Conservation (phyloP, 768 basidiomycete species). For the Nidularia pulvinata region DNA sequence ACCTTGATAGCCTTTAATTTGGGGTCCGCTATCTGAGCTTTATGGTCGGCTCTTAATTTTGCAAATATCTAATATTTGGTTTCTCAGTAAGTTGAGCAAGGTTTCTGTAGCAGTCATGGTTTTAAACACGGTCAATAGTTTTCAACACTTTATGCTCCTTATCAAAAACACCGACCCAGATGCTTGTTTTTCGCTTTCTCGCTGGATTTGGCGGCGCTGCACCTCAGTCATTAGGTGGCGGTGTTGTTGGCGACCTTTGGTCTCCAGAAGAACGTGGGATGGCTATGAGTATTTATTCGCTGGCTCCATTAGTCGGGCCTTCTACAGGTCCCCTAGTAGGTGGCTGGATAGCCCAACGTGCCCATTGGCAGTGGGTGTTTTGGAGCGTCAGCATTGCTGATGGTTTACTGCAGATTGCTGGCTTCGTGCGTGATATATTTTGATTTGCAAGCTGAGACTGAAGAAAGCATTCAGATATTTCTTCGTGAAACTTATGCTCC, state of each 20-base stretch:
- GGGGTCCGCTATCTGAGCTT: conserved; percentile 36
- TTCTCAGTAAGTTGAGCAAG: conserved; percentile 39
- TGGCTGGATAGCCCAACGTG: conserved; percentile 46
- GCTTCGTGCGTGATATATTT: conserved; percentile 35
- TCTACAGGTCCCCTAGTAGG: conserved; percentile 32
- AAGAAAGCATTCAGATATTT: conserved; percentile 9
- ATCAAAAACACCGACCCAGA: conserved; percentile 45
- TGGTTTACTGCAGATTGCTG: conserved; percentile 41
- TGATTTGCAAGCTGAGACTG: not conserved
- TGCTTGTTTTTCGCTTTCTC: conserved; percentile 62
- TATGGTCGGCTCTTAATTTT: conserved; percentile 45
- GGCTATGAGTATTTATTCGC: conserved; percentile 51
- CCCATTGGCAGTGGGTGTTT: conserved; percentile 64
- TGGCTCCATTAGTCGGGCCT: conserved; percentile 52
- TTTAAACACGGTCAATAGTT: conserved; percentile 16
- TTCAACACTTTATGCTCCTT: conserved; percentile 52
- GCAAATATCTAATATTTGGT: conserved; percentile 58
- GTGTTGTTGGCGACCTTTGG: conserved; percentile 53
- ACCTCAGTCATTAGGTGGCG: conserved; percentile 61
- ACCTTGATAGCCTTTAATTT: conserved; percentile 25
- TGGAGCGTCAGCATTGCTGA: conserved; percentile 55
- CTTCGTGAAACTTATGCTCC: conserved; percentile 45
- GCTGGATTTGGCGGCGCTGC: conserved; percentile 67
- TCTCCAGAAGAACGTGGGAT: conserved; percentile 48
- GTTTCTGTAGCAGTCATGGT: not conserved